A percentile compares a stretch with the other conserved stretches of the same genome.
phyloP scores from a whole-genome alignment of 805 yeast species.

The Zygosaccharomyces kombuchaensis region DNA sequence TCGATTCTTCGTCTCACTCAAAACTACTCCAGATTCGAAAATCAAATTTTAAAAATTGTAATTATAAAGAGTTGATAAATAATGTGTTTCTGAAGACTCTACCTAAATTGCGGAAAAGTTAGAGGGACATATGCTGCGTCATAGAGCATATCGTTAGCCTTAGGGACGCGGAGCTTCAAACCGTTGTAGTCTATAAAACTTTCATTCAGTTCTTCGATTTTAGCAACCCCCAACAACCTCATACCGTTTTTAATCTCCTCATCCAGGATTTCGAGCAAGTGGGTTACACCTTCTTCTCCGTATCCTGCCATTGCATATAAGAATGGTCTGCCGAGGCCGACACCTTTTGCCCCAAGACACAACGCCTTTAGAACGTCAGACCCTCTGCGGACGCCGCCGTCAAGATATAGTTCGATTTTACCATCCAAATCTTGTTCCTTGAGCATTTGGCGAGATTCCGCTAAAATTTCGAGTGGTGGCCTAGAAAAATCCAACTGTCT shows the following conservation, averaged over 20 bases:
- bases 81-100: not conserved
- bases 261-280: conserved; percentile 58
- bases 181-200: conserved; percentile 36
- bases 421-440: conserved; percentile 40
- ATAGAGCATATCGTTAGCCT: conserved; percentile 29
- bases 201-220: conserved; percentile 43
- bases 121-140: conserved; percentile 18
- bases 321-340: conserved; percentile 73
- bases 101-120: conserved; percentile 8
- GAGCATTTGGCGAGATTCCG: conserved; percentile 47
- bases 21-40: no score
- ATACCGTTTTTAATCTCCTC: conserved; percentile 61
- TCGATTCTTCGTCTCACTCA: no score
- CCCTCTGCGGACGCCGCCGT: conserved; percentile 76
- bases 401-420: conserved; percentile 60
- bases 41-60: no score
- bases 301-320: conserved; percentile 74
- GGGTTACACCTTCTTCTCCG: conserved; percentile 68
- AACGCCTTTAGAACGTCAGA: conserved; percentile 74
- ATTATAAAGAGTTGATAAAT: no score
- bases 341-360: conserved; percentile 71
- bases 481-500: conserved; percentile 60
- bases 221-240: conserved; percentile 59
- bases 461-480: conserved; percentile 59
- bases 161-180: conserved; percentile 34